These are phyloP conservation scores for Eleusine coracana DNA, from an alignment of 176 grass and related monocot genomes.

Conservation along the genomic window DNA sequence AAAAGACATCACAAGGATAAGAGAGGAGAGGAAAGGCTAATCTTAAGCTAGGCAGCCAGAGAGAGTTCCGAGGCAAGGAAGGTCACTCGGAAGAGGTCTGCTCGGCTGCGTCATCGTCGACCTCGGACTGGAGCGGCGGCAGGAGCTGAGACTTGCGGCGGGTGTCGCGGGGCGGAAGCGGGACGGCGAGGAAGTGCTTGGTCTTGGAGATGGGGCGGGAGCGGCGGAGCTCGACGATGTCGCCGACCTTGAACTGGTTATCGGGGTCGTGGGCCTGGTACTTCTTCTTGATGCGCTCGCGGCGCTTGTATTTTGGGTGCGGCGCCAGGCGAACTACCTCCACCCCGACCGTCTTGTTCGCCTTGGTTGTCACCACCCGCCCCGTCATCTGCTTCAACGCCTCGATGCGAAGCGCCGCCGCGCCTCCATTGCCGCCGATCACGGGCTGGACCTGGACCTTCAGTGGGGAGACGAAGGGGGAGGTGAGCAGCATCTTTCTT, in stretches of 20 bases:
- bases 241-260: slow-evolving; percentile 91
- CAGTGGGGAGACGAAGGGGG: slow-evolving; percentile 31
- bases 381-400: slow-evolving; percentile 71
- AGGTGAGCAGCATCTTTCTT: slow-evolving; percentile 43
- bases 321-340: slow-evolving; percentile 66
- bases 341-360: slow-evolving; percentile 93
- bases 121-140: slow-evolving; percentile 47
- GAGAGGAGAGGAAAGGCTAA: background rate
- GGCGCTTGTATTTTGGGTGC: slow-evolving; percentile 77
- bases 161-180: slow-evolving; percentile 52
- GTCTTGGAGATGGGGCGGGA: slow-evolving; percentile 98
- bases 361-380: slow-evolving; percentile 72
- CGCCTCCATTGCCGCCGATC: background rate
- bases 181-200: slow-evolving; percentile 85
- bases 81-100: background rate
- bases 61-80: no score
- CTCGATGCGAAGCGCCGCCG: slow-evolving; percentile 41
- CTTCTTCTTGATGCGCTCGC: slow-evolving; percentile 79
- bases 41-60: background rate
- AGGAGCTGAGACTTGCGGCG: slow-evolving; percentile 60
- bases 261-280: slow-evolving; percentile 95
- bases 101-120: background rate
- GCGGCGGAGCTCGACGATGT: slow-evolving; percentile 73
- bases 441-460: slow-evolving; percentile 1
- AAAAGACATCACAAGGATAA: background rate